Percentiles rank a stretch among this genome's conserved stretches.
These are phyloP conservation scores for Fusarium scirpi DNA, from an alignment of 2,329 filamentous ascomycete genomes.

Conservation along the genomic window DNA sequence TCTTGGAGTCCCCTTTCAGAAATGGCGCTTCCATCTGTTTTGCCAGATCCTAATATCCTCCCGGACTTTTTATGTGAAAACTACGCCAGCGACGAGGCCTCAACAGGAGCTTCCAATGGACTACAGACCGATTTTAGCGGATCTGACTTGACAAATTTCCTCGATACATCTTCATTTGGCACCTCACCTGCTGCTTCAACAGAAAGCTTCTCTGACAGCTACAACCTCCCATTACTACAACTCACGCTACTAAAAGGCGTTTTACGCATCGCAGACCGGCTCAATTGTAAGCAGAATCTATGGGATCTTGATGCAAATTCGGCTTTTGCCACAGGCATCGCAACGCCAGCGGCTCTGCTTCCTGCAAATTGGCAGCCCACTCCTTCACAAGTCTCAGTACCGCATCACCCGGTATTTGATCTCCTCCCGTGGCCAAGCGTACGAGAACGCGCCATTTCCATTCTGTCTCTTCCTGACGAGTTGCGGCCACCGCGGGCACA, in stretches of 20 bases:
- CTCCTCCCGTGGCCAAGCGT: conserved; percentile 68
- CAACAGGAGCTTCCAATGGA: neutral
- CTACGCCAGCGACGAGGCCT: conserved; percentile 7
- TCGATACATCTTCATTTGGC: conserved; percentile 41
- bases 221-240: conserved; percentile 61
- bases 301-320: conserved; percentile 62
- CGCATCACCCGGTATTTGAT: conserved; percentile 69
- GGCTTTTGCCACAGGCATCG: conserved; percentile 56
- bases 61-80: conserved; percentile 24
- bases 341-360: conserved; percentile 53
- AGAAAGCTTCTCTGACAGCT: conserved; percentile 59
- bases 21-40: conserved; percentile 31
- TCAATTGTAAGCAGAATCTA: conserved; percentile 56
- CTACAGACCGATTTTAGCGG: neutral
- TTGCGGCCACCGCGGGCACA: conserved; percentile 61
- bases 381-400: conserved; percentile 59
- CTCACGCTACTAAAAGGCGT: conserved; percentile 62
- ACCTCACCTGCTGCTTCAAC: conserved; percentile 35
- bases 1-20: conserved; percentile 43
- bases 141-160: conserved; percentile 30
- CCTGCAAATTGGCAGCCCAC: conserved; percentile 65
- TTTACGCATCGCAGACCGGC: conserved; percentile 60
- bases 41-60: conserved; percentile 21
- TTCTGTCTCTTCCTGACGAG: conserved; percentile 62
- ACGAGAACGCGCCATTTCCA: conserved; percentile 64